Base-by-base conservation (phyloP, 176 grass and related monocot genomes). In the Aegilops sharonensis region DNA sequence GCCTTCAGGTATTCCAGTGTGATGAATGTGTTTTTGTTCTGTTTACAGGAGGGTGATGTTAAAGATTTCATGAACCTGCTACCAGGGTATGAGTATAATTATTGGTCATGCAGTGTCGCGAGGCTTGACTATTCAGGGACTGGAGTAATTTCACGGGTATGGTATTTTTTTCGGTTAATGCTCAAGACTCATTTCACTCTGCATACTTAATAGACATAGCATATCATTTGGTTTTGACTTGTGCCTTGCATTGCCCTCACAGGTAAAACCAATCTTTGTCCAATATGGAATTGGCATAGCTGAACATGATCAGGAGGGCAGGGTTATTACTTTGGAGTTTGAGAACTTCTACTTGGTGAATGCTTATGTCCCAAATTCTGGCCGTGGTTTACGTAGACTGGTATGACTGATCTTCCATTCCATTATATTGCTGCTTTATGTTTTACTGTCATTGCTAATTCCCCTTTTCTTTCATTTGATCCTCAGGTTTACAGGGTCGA, bases 301-400 rank as follows among this genome's bases (percentile, higher is more conserved):
- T 57, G 84, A 85, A 25, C 93, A 98, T 93, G 95, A 98, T 90
- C 64, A 90, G 42, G 95, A 98, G 79, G 93, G 93, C 23, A 90
- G 93, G 67, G 42, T 98, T 84, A 87, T 98, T 12, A 93, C 95
- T 71, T 77, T 95, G 85, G 93, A 98, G 83, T 98, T 98, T 85
- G 93, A 98, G 68, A 57, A 40, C 15, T 95, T 98, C 52, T 98
- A 95, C 90, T 92, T 98, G 85, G 70, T 98, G 23, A 90, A 85
- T 88, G 90, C 82, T 57, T 95, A 98, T 83, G 90, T 98, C 30
- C 95, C 95, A 82, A 98, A 98, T 94, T 95, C 93, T 86, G 90
- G 93, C 27, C 88, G 94, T 42, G 84, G 86, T 14, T 59, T 98
- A 67, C 86, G 48, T 37, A 95, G 93, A 84, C 61, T 88, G 93